These are phyloP conservation scores for Fragilaria crotonensis DNA, from an alignment of 108 stramenopile species.

Conservation along the genomic window DNA sequence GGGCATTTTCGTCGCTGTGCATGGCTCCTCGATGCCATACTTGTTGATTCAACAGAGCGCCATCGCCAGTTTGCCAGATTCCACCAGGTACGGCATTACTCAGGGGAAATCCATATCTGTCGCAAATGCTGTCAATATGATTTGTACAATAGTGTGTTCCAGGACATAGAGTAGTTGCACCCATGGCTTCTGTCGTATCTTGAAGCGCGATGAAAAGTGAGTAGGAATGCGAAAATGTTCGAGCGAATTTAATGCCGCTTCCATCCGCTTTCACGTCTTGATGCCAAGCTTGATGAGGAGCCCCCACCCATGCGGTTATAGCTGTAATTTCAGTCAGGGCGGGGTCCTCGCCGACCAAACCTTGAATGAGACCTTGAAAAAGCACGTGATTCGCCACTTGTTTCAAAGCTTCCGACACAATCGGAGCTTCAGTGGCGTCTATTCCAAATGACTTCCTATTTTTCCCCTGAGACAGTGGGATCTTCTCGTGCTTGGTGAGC, in stretches of 20 bases:
- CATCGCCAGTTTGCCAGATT: slow-evolving; percentile 39
- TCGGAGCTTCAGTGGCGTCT: slow-evolving; percentile 45
- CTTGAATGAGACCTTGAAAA: slow-evolving; percentile 17
- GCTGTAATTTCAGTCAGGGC: slow-evolving; percentile 50
- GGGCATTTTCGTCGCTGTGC: slow-evolving; percentile 22
- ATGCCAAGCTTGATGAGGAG: slow-evolving; percentile 39
- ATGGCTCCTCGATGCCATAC: slow-evolving; percentile 50
- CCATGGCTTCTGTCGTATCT: slow-evolving; percentile 41
- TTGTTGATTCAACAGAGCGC: slow-evolving; percentile 48
- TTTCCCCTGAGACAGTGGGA: slow-evolving; percentile 33
- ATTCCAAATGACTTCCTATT: slow-evolving; percentile 41
- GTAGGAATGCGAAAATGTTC: slow-evolving; percentile 55
- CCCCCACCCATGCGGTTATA: slow-evolving; percentile 38
- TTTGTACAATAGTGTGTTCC: slow-evolving; percentile 53
- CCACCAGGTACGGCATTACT: slow-evolving; percentile 19
- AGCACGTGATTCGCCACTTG: slow-evolving; percentile 28
- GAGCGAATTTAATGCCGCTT: slow-evolving; percentile 40
- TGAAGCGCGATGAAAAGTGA: slow-evolving; percentile 48
- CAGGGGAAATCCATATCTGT: slow-evolving; percentile 20
- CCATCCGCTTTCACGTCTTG: slow-evolving; percentile 51
- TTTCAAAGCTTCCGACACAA: slow-evolving; percentile 31
- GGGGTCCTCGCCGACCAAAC: slow-evolving; percentile 43
- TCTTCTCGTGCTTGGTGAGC: slow-evolving; percentile 19
- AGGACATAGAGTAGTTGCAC: slow-evolving; percentile 50
- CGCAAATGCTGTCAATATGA: slow-evolving; percentile 18